Conservation (phyloP, 257 asterid genomes). For the Eustoma russellianum region DNA sequence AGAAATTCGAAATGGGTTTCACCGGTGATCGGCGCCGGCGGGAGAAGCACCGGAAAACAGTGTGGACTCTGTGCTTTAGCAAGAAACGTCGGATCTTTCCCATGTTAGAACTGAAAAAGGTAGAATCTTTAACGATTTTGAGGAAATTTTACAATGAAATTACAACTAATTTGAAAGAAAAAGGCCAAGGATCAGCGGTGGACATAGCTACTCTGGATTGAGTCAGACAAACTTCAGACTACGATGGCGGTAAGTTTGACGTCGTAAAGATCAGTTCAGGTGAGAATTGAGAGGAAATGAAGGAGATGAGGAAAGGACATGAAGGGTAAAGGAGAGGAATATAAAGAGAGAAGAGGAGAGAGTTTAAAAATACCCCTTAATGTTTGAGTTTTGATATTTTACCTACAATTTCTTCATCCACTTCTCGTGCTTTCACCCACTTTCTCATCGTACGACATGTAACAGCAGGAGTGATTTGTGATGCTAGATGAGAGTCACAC, state of each 20-base stretch:
- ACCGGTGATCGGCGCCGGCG: constrained; percentile 25
- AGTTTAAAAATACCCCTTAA: neutral
- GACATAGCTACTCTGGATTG: constrained; percentile 64
- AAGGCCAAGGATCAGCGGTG: constrained; percentile 74
- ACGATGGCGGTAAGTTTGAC: constrained; percentile 44
- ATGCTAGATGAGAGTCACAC: too few species aligned
- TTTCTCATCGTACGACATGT: too few species aligned
- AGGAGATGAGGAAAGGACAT: neutral
- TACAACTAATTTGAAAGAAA: constrained; percentile 13
- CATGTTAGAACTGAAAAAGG: constrained; percentile 19
- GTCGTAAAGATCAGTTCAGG: constrained; percentile 10
- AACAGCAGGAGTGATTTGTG: too few species aligned
- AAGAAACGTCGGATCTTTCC: constrained; percentile 48
- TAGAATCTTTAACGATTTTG: neutral
- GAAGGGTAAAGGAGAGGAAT: constrained; percentile 6
- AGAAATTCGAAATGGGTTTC: constrained; percentile 28
- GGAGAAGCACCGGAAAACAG: constrained; percentile 39
- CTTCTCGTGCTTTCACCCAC: too few species aligned
- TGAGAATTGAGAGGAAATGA: constrained; percentile 20
- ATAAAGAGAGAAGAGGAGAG: constrained; percentile 1
- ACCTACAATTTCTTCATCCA: too few species aligned
- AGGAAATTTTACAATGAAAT: neutral
- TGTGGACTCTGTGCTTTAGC: constrained; percentile 46
- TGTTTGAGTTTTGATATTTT: too few species aligned
- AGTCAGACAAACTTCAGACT: constrained; percentile 43